These are phyloP conservation scores for Lasiosphaeriaceae sp. DNA, from an alignment of 495 filamentous ascomycete genomes.

Conservation along the genomic window DNA sequence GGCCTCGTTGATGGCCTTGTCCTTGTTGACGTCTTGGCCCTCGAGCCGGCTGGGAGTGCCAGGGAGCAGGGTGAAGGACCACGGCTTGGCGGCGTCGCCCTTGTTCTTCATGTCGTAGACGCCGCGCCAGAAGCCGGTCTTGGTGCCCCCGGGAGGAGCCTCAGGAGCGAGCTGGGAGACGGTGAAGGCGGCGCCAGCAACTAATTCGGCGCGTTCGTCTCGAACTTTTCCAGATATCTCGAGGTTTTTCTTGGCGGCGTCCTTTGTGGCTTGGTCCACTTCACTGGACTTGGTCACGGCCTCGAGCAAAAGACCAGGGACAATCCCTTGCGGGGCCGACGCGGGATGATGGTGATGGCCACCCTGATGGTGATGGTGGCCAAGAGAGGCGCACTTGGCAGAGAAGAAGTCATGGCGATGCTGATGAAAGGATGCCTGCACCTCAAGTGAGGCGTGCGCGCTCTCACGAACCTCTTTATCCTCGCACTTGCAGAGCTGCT, in stretches of 20 bases:
- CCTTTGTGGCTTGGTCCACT: slow-evolving; percentile 27
- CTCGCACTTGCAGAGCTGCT: slow-evolving; percentile 27
- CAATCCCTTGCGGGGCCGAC: slow-evolving; percentile 19
- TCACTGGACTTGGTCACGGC: slow-evolving; percentile 26
- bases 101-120: background rate
- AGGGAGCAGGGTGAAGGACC: background rate
- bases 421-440: background rate
- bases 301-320: slow-evolving; percentile 31
- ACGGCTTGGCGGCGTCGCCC: background rate
- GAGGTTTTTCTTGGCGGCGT: slow-evolving; percentile 27
- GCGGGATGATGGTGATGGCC: slow-evolving; percentile 13
- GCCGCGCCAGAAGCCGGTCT: background rate
- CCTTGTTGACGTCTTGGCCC: background rate
- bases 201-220: background rate
- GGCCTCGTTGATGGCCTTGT: slow-evolving; percentile 32
- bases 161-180: background rate
- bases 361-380: slow-evolving; percentile 18
- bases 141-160: background rate
- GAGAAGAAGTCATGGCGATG: slow-evolving; percentile 17
- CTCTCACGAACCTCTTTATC: slow-evolving; percentile 21
- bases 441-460: slow-evolving; percentile 22
- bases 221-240: slow-evolving; percentile 23
- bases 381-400: slow-evolving; percentile 18
- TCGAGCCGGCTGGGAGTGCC: background rate
- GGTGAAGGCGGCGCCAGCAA: background rate